These are phyloP conservation scores for Fusarium xylarioides DNA, from an alignment of 2,329 filamentous ascomycete species.

Conservation along the genomic window DNA sequence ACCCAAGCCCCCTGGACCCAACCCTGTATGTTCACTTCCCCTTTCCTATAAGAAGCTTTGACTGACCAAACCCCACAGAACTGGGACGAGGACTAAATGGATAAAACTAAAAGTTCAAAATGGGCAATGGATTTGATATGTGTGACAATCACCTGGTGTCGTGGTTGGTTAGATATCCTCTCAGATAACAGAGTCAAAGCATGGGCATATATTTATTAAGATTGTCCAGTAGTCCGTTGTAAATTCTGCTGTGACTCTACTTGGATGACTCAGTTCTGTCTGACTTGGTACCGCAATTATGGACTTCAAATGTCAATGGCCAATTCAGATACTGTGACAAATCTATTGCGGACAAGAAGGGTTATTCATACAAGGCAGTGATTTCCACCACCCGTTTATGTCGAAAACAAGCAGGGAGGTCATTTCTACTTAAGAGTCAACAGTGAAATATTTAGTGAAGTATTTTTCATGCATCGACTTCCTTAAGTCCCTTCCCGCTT, in stretches of 20 bases:
- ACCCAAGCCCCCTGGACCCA: slow-evolving; percentile 94
- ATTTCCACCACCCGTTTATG: not conserved
- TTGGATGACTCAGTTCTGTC: slow-evolving; percentile 7
- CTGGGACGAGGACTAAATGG: slow-evolving; percentile 69
- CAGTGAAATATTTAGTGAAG: not conserved
- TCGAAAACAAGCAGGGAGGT: not conserved
- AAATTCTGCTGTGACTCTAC: not conserved
- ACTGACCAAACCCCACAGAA: slow-evolving; percentile 55
- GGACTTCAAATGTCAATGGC: not conserved
- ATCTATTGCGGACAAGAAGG: not conserved
- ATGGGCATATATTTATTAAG: slow-evolving; percentile 19
- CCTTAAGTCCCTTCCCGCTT: slow-evolving; percentile 30
- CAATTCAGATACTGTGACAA: not conserved
- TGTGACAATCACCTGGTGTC: slow-evolving; percentile 25
- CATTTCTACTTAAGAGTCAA: not conserved
- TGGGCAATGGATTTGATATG: slow-evolving; percentile 31
- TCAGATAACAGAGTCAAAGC: slow-evolving; percentile 24
- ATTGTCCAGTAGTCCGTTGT: slow-evolving; percentile 2
- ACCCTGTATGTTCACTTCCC: slow-evolving; percentile 65
- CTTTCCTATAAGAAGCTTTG: not conserved
- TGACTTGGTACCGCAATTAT: slow-evolving; percentile 5
- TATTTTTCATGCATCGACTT: slow-evolving; percentile 23
- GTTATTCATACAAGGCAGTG: not conserved
- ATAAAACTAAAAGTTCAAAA: slow-evolving; percentile 43
- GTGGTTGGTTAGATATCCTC: slow-evolving; percentile 41